phyloP scores from a whole-genome alignment of 2,329 filamentous ascomycete species.

The Allantophomopsis lycopodina region DNA sequence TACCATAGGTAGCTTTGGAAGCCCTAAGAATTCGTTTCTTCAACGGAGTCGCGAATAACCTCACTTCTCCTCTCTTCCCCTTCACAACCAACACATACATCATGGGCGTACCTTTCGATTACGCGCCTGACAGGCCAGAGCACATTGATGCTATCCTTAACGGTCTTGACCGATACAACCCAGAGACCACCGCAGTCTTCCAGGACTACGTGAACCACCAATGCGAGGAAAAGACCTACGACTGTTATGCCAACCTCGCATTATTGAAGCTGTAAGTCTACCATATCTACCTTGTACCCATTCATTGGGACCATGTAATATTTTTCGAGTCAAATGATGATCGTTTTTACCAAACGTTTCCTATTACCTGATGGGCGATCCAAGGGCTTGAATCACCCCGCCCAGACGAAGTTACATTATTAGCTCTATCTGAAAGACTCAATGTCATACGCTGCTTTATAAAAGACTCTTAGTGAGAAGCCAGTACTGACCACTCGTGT shows the following conservation, averaged over 20 bases:
- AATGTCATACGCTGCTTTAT: not conserved
- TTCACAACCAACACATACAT: slow-evolving; percentile 1
- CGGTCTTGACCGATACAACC: slow-evolving; percentile 96
- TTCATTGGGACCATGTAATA: slow-evolving; percentile 1
- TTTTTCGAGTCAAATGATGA: slow-evolving; percentile 48
- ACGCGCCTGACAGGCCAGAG: slow-evolving; percentile 81
- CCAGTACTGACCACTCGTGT: slow-evolving; percentile 1
- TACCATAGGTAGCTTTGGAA: too few relatives aligned
- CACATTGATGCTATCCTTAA: slow-evolving; percentile 90
- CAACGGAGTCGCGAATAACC: too few relatives aligned
- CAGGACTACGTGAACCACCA: slow-evolving; percentile 91
- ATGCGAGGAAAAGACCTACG: slow-evolving; percentile 88
- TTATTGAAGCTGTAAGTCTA: slow-evolving; percentile 85
- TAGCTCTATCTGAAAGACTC: slow-evolving; percentile 59
- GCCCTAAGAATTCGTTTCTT: too few relatives aligned
- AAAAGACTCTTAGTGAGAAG: not conserved
- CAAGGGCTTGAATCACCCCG: slow-evolving; percentile 40
- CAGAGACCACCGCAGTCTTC: slow-evolving; percentile 84
- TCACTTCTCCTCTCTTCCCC: not conserved
- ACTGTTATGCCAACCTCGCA: slow-evolving; percentile 93
- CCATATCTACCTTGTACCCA: slow-evolving; percentile 5
- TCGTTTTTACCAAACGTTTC: slow-evolving; percentile 70
- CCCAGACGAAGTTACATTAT: slow-evolving; percentile 53
- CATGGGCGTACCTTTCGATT: slow-evolving; percentile 50
- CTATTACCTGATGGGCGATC: slow-evolving; percentile 78